Base-by-base conservation (phyloP, 1,284 basidiomycete species). In the Heterobasidion annosum region DNA sequence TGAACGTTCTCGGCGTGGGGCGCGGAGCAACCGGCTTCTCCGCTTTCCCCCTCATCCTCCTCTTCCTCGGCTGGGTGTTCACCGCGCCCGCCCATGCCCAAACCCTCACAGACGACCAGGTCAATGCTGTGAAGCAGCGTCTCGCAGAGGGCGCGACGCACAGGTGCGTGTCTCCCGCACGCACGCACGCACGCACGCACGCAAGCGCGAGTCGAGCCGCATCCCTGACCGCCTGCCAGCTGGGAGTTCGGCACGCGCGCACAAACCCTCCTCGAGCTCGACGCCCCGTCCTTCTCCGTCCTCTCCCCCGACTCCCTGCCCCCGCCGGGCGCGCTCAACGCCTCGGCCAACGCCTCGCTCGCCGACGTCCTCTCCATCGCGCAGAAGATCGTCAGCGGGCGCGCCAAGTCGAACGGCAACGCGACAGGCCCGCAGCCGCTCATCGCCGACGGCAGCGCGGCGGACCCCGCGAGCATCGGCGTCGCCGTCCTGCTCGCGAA, bases 161-260 rank as follows among this genome's bases (percentile, higher is more conserved):
- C 51, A 82, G 78, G 81, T 80, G 53, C 56, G 71, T 35, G 6
- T 51, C 12, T 7, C 34, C 12, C 19, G 19, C 16, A 15, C 13
- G 32, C 16, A 6, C 25, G 15, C 18, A 3, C 3, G 10, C n/a
- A n/a, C n/a, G n/a, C 18, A n/a, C 15, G 33, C 34, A 43, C 40
- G 40, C 13, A 43, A 43, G 40, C 40, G 40, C 6, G 16, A 16
- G 15, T 32, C 15, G 50, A 52, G 35, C 9, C 5, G 15, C 16
- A 13, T 37, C 32, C 48, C 56, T 40, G 48, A 19, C 34, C 47
- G 15, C 45, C 43, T 16, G 8, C 43, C 61, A 90, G 87, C 62
- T 93, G 91, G 91, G 90, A 93, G 65, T 75, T 90, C 48, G 91
- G 91, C n/a, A 88, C 88, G 1, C 77, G 82, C 48, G 72, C 83